These are phyloP conservation scores for Entophlyctis helioformis DNA, from an alignment of 192 early-diverging fungal genomes.

Conservation along the genomic window DNA sequence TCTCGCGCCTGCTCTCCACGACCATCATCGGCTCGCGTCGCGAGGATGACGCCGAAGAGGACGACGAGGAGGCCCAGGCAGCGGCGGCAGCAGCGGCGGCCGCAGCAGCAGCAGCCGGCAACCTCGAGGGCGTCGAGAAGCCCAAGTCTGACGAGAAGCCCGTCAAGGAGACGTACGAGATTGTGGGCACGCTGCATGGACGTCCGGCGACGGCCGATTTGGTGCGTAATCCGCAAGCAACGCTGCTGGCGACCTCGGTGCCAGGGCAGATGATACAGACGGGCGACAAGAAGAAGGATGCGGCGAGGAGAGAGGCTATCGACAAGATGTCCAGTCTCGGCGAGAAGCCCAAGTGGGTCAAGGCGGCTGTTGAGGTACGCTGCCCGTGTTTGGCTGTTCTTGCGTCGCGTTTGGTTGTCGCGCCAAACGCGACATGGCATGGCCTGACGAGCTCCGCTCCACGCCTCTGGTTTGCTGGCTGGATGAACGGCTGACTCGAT, in stretches of 20 bases:
- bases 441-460: neutral
- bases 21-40: conserved; percentile 32
- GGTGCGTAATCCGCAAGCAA: conserved; percentile 2
- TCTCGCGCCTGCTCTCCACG: conserved; percentile 28
- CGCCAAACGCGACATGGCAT: neutral
- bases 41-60: conserved; percentile 26
- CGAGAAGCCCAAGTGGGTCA: conserved; percentile 31
- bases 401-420: neutral
- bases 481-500: no score
- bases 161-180: conserved; percentile 25
- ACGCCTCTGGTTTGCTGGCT: neutral
- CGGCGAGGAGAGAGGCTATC: conserved; percentile 31
- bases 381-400: no score
- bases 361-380: conserved; percentile 19
- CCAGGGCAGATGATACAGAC: conserved; percentile 37
- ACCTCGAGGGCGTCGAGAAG: conserved; percentile 12
- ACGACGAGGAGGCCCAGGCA: conserved; percentile 27
- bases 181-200: conserved; percentile 28
- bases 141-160: conserved; percentile 2
- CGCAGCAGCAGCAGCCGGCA: no score
- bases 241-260: neutral
- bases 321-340: conserved; percentile 38
- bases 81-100: neutral
- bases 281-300: conserved; percentile 43
- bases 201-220: neutral